A percentile compares a stretch with the other conserved stretches of the same genome.
Conservation (phyloP, 1,284 basidiomycete genomes). For the Kwoniella shivajii region DNA sequence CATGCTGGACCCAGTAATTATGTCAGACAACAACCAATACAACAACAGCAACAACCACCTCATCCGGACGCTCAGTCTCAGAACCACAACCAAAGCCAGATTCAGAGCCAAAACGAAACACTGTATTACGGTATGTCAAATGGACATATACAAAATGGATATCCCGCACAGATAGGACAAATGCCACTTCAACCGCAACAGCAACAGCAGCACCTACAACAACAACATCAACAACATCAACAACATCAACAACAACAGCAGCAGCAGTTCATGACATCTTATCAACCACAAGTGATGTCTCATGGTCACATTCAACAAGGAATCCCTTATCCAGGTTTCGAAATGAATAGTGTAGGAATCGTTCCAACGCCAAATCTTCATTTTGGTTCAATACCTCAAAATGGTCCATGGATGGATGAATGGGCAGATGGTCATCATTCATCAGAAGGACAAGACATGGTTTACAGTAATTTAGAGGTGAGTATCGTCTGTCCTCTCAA, state of each 20-base stretch:
- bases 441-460: slow-evolving; percentile 24
- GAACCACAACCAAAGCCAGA: slow-evolving; percentile 4
- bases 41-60: not conserved
- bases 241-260: slow-evolving; percentile 6
- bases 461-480: slow-evolving; percentile 34
- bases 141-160: not conserved
- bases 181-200: not conserved
- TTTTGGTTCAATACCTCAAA: slow-evolving; percentile 10
- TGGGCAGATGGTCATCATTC: slow-evolving; percentile 31
- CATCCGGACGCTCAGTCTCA: not conserved
- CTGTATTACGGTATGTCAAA: not conserved
- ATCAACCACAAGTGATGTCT: not conserved
- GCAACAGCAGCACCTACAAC: not conserved
- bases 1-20: slow-evolving; percentile 18
- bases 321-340: slow-evolving; percentile 1
- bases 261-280: slow-evolving; percentile 1
- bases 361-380: slow-evolving; percentile 9
- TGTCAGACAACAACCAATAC: slow-evolving; percentile 1
- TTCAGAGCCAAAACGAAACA: slow-evolving; percentile 4
- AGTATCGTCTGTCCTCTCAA: slow-evolving; percentile 1
- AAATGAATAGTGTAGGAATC: not conserved
- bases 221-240: not conserved
- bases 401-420: slow-evolving; percentile 17
- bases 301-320: not conserved
- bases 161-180: slow-evolving; percentile 1